Evolutionary conservation across 306 rosid species (phyloP), one percentile per base, ranked within the genome.

Genomic region (Dalbergia cultrata): DNA sequence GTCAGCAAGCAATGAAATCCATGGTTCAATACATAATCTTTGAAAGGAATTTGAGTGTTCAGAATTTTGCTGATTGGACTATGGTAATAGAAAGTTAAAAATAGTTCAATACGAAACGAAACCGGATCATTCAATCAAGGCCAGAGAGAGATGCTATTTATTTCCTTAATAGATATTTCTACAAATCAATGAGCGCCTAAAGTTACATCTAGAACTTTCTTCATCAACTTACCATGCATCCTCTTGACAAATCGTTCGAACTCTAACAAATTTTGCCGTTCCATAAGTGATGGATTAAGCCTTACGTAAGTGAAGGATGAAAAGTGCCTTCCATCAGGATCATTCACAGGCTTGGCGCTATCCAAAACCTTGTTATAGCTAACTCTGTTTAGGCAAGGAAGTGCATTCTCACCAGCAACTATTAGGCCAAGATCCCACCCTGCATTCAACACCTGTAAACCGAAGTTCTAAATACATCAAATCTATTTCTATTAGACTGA

Each of bases 221-320:
- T 18, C 52, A 21, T 73, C 62, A 66, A 61, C 84, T 76, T 88
- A 95, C 99, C 99, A 8, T 93, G 99, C 99, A 95, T 95, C 88
- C 92, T 91, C 93, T 89, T 91, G 78, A 93, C 89, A 86, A 95
- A 93, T 74, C 90, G 89, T 72, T 93, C 98, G 60, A 95, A 95
- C 83, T 95, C 97, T 75, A 83, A n/a, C 82, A 95, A 85, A 87
- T 88, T 91, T 19, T 83, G 87, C 50, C 88, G 89, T 86, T 95
- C 99, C 88, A 91, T 88, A 59, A 95, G 97, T 76, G 69, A 85
- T 78, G 97, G 87, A 86, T 90, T 70, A 74, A 95, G 96, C 88
- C 97, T 88, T 77, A 87, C 89, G 89, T 89, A 93, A 76, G 97
- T 89, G 82, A 93, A 93, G 50, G 96, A 93, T 10, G 89, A 89